Conservation (phyloP, 2,329 filamentous ascomycete species). For the Ploettnerulaceae sp. region DNA sequence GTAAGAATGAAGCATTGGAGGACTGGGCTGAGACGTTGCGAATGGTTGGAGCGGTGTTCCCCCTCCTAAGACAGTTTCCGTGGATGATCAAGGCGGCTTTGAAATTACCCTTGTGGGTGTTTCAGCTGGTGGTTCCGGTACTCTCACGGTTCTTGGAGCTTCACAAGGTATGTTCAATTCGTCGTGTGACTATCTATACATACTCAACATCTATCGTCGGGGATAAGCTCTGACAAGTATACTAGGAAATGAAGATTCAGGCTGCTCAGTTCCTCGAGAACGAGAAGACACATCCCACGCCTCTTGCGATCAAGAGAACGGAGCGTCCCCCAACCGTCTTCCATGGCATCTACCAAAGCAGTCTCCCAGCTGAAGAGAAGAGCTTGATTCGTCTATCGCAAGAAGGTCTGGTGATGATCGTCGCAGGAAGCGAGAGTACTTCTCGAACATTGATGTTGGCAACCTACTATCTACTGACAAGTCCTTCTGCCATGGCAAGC, state of each 20-base stretch:
- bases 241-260: slow-evolving; percentile 10
- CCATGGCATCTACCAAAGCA: slow-evolving; percentile 19
- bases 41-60: slow-evolving; percentile 7
- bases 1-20: slow-evolving; percentile 3
- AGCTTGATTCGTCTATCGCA: slow-evolving; percentile 29
- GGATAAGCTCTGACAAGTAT: not conserved
- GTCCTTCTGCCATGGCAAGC: slow-evolving; percentile 27
- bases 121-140: slow-evolving; percentile 21
- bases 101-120: slow-evolving; percentile 11
- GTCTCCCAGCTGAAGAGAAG: slow-evolving; percentile 35
- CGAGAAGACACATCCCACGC: slow-evolving; percentile 6
- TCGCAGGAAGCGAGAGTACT: slow-evolving; percentile 36
- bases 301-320: slow-evolving; percentile 2
- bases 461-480: slow-evolving; percentile 35
- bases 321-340: slow-evolving; percentile 20
- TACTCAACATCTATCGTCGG: not conserved
- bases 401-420: slow-evolving; percentile 33
- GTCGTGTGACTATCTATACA: not conserved
- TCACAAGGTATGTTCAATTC: slow-evolving; percentile 10
- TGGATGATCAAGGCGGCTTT: slow-evolving; percentile 7
- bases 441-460: slow-evolving; percentile 33
- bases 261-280: slow-evolving; percentile 6
- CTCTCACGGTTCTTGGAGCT: slow-evolving; percentile 9
- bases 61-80: slow-evolving; percentile 13
- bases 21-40: slow-evolving; percentile 14